Evolutionary conservation across 2,329 filamentous ascomycete species (phyloP), one percentile per base, ranked within the genome.

Genomic region (Xylariaceae sp.): DNA sequence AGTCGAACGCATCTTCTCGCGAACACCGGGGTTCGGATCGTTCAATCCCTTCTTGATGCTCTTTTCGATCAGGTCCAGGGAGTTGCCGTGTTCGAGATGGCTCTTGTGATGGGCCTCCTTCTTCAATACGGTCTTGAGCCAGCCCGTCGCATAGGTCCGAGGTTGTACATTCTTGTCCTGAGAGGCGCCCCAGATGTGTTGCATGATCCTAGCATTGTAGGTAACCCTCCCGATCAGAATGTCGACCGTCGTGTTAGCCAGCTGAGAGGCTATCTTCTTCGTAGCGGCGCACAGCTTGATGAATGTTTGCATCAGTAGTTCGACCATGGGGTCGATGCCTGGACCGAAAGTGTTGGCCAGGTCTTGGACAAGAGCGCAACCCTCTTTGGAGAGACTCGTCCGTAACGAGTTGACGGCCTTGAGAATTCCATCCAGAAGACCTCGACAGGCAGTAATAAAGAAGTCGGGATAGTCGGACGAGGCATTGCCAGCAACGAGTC

Each of bases 91-190:
- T 55, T 96, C 90, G 39, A 96, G 70, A 25, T 87, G 79, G 42
- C 67, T 75, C 61, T 88, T 94, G 60, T 94, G 85, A 42, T 76
- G 70, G 1, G 75, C 65, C 54, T 93, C 84, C 49, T 86, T 85
- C 46, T 72, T 80, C 24, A 98, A 63, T 14, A 96, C 59, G 1
- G 82, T 93, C 58, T 80, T 84, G 19, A 96, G 63, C 92, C 92
- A 98, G 6, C 74, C 80, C 2, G 83, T 70, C 2, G 80, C 82
- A 57, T 81, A 94, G 2, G 76, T 75, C 40, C 92, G 78, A 12
- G 89, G 82, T 52, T 92, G 83, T 3, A 89, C 81, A 52, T 95
- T 96, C 65, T 95, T 96, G 64, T 98, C 90, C 55, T 93, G 83
- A 42, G 76, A 83, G 16, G 90, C 89, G 34, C 67, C 64, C 66